Conservation (phyloP, 1,284 basidiomycete species). For the Sporisorium sorghi region DNA sequence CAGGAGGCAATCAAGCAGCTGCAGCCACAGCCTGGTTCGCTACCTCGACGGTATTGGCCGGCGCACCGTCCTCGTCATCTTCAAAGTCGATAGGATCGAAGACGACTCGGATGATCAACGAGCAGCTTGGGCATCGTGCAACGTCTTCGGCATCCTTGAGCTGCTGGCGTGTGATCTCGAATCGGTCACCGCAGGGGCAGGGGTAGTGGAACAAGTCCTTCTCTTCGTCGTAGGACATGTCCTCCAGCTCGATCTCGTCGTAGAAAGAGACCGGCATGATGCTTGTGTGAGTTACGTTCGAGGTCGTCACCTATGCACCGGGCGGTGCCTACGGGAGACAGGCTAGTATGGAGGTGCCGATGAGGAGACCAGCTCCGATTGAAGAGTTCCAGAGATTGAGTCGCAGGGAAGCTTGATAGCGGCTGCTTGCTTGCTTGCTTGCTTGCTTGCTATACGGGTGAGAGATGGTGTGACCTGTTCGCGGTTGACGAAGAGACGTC, state of each 20-base stretch:
- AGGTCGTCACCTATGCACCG: constrained; percentile 41
- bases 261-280: constrained; percentile 57
- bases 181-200: constrained; percentile 97
- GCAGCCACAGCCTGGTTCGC: constrained; percentile 24
- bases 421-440: background rate
- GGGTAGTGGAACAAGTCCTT: constrained; percentile 82
- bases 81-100: constrained; percentile 83
- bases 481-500: constrained; percentile 18
- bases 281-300: background rate
- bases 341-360: background rate
- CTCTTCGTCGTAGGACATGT: constrained; percentile 67
- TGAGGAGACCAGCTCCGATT: constrained; percentile 29
- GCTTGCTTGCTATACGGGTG: background rate
- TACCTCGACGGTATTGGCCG: constrained; percentile 21
- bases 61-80: constrained; percentile 39
- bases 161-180: constrained; percentile 88
- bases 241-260: constrained; percentile 69
- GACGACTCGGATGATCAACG: constrained; percentile 89
- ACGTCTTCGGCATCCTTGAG: constrained; percentile 91
- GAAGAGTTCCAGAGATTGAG: no score
- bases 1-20: constrained; percentile 18
- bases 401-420: background rate
- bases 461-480: constrained; percentile 12
- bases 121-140: constrained; percentile 97
- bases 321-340: constrained; percentile 1